Evolutionary conservation across 495 filamentous ascomycete genomes (phyloP).

Genomic region (Neurospora sp.): DNA sequence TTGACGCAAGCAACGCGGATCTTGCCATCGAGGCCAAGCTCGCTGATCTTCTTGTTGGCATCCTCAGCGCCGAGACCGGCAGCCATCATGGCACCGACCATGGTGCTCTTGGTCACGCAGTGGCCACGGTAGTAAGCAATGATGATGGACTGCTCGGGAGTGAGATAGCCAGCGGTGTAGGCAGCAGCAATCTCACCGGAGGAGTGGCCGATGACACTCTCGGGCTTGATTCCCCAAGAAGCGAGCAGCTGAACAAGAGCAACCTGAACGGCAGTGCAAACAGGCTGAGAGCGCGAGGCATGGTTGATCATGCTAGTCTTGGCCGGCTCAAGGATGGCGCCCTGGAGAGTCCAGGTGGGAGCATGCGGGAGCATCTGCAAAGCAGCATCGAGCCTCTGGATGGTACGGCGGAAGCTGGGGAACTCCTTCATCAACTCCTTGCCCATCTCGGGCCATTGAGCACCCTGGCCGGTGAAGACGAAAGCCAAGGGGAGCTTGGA

Average conservation of each 20-base stretch:
- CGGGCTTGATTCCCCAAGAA: constrained; percentile 34
- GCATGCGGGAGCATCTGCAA: constrained; percentile 1
- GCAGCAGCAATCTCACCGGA: constrained; percentile 48
- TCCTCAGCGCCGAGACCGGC: constrained; percentile 22
- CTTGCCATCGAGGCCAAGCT: constrained; percentile 1
- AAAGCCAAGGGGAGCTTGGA: constrained; percentile 13
- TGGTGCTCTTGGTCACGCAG: constrained; percentile 10
- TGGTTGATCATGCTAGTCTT: constrained; percentile 23
- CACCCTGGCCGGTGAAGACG: constrained; percentile 33
- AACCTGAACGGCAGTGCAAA: constrained; percentile 40
- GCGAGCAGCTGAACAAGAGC: constrained; percentile 40
- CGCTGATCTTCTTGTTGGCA: constrained; percentile 13
- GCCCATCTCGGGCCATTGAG: constrained; percentile 42
- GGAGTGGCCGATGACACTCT: constrained; percentile 47
- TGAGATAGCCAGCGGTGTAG: constrained; percentile 30
- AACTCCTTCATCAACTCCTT: constrained; percentile 24
- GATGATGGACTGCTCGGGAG: constrained; percentile 32
- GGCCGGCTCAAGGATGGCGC: constrained; percentile 7
- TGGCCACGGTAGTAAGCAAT: constrained; percentile 33
- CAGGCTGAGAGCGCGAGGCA: constrained; percentile 28
- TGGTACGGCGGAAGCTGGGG: constrained; percentile 8
- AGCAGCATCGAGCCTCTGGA: constrained; percentile 12
- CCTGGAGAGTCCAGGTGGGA: not conserved
- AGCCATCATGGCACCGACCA: constrained; percentile 33
- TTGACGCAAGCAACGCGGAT: constrained; percentile 37